Evolutionary conservation across 2,329 filamentous ascomycete genomes (phyloP), one percentile per base, ranked within the genome.

Genomic region (Mollisiaceae sp.): DNA sequence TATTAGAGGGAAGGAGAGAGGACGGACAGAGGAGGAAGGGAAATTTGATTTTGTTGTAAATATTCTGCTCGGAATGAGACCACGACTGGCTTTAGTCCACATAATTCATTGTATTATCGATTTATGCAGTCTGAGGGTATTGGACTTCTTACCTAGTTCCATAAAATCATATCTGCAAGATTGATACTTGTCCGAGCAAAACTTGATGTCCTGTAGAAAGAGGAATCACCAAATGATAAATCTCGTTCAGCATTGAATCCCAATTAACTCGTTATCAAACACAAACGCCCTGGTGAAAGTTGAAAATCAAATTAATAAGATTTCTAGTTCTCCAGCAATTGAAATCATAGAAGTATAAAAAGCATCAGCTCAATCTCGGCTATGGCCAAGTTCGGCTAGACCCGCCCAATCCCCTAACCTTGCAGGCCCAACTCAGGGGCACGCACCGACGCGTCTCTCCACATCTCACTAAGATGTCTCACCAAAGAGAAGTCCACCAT

Each of bases 371-470:
- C 45, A 45, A 50, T 50, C 20, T 50, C 45, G 41, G 45, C 45
- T 50, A 22, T 6, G 11, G n/a, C 45, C 45, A 3, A 50, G 24
- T 50, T 24, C 45, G 45, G 45, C 45, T 50, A 50, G n/a, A 43
- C 15, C 15, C 4, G n/a, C n/a, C 15, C 27, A 32, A 32, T 3
- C 27, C 38, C 12, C 38, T 41, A 12, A 41, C 38, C 38, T 18
- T 12, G 11, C 38, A 18, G 15, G 15, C 15, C 45, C 45, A 11
- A 50, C 4, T 50, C 45, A 22, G 45, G 45, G 45, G 45, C n/a
- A 50, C n/a, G 45, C n/a, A 14, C 45, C 45, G n/a, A 50, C 45
- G 45, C 45, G 45, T 50, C 20, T 50, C 45, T 50, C n/a, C 45
- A 50, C 45, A 22, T 11, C 8, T 50, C 45, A 20, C 45, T n/a